Evolutionary conservation across 805 yeast genomes (phyloP), one percentile per base, ranked within the genome.

Genomic region (Starmerella stigmatis): DNA sequence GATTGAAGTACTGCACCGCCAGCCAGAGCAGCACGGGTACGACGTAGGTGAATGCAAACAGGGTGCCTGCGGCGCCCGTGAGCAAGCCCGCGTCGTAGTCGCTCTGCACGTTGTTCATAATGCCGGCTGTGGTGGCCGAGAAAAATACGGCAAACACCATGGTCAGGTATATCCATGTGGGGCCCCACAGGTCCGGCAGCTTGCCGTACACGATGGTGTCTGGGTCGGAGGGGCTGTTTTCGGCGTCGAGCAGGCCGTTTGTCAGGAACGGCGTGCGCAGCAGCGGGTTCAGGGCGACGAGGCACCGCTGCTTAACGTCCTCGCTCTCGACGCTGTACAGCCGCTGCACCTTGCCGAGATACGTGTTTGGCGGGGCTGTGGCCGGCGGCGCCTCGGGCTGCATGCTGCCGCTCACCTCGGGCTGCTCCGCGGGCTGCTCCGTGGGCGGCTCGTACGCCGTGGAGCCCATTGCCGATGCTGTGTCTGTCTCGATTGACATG

Each of bases 111-210:
- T 74, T 70, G n/a, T 76, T 66, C n/a, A 86, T 55, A 19, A 81
- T 58, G 39, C 79, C 77, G 2, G 83, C 74, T 17, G 83, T 72
- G 0, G 94, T 80, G 28, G 81, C 74, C 36, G 86, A 73, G 47
- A 86, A 78, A 64, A 86, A 86, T 60, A 84, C 69, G 26, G 79
- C 66, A 52, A 83, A 75, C 1, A 84, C 76, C 41, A 85, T 74
- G 0, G 94, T 81, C 0, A 86, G 86, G 11, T 89, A 82, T 35
- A 88, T 78, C 97, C 97, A 88, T 16, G 86, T 67, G 7, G 94
- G 81, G 0, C 96, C 96, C 61, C 86, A 89, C 43, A 88, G 64
- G 57, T 88, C 97, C 3, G 80, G 75, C 43, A 52, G 46, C 13
- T 69, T 68, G 31, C 69, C 69, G 37, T 68, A 67, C 53, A 67